These are phyloP conservation scores for Irpex lacteus DNA, from an alignment of 1,284 basidiomycete genomes.

Conservation along the genomic window DNA sequence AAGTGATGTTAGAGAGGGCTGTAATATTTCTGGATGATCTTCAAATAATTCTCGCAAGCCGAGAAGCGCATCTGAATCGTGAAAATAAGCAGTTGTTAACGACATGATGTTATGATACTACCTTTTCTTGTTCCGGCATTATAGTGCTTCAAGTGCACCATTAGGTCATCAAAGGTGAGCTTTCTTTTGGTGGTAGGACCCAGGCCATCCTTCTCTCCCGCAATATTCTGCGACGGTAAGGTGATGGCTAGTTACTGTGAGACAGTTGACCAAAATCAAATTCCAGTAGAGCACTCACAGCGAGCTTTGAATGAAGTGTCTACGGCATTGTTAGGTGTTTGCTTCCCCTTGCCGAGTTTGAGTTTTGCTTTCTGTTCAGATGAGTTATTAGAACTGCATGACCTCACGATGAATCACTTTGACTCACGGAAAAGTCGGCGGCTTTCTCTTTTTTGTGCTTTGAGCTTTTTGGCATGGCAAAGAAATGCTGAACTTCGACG, in stretches of 20 bases:
- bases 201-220: conserved; percentile 45
- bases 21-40: conserved; percentile 56
- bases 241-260: conserved; percentile 67
- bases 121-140: conserved; percentile 75
- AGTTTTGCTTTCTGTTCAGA: conserved; percentile 84
- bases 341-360: conserved; percentile 95
- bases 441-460: conserved; percentile 86
- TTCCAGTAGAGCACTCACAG: conserved; percentile 46
- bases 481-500: not conserved
- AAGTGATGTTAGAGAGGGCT: conserved; percentile 59
- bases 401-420: conserved; percentile 6
- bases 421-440: conserved; percentile 80
- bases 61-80: conserved; percentile 66
- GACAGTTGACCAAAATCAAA: conserved; percentile 2
- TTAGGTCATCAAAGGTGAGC: conserved; percentile 76
- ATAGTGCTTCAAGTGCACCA: conserved; percentile 83
- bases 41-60: conserved; percentile 82
- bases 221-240: conserved; percentile 83
- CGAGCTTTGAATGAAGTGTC: conserved; percentile 96
- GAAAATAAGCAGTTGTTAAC: not conserved
- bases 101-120: conserved; percentile 21
- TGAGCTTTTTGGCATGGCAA: conserved; percentile 76
- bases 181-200: conserved; percentile 75
- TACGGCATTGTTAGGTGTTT: conserved; percentile 78
- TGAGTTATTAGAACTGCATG: not conserved